Conservation (phyloP, 148 eudicot species). For the Tetragonia tetragonoides region DNA sequence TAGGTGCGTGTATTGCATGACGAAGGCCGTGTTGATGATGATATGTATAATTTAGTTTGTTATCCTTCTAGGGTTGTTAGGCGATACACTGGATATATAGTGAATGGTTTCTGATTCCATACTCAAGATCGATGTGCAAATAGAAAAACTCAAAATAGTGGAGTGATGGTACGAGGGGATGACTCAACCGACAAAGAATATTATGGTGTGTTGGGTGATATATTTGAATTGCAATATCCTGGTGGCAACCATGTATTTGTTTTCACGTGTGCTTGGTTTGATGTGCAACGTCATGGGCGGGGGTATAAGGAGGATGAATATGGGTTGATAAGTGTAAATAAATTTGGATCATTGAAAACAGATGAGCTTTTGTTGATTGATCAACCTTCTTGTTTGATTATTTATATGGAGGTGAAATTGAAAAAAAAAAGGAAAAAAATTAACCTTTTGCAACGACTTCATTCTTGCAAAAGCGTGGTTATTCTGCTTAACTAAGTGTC, state of each 20-base stretch:
- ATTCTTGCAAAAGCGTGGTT: too few relatives aligned
- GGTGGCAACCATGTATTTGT: background rate
- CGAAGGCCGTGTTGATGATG: background rate
- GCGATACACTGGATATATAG: background rate
- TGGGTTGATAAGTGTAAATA: slow-evolving; percentile 3
- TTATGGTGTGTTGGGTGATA: background rate
- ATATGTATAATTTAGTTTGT: slow-evolving; percentile 1
- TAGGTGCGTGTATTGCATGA: background rate
- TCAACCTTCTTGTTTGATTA: too few relatives aligned
- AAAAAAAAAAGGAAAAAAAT: too few relatives aligned
- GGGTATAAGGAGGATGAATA: slow-evolving; percentile 1
- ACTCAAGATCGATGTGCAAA: background rate
- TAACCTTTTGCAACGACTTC: too few relatives aligned
- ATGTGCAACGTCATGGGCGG: background rate
- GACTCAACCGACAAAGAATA: background rate
- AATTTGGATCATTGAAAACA: background rate
- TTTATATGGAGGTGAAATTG: too few relatives aligned
- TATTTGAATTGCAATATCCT: background rate
- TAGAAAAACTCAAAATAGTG: background rate
- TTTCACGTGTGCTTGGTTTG: background rate
- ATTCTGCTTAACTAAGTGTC: too few relatives aligned
- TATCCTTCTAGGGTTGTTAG: background rate
- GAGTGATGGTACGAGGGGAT: background rate
- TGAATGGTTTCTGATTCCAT: background rate
- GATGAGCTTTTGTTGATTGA: background rate